Evolutionary conservation across 2,329 filamentous ascomycete genomes (phyloP).

Genomic region (Catunica adiposa): DNA sequence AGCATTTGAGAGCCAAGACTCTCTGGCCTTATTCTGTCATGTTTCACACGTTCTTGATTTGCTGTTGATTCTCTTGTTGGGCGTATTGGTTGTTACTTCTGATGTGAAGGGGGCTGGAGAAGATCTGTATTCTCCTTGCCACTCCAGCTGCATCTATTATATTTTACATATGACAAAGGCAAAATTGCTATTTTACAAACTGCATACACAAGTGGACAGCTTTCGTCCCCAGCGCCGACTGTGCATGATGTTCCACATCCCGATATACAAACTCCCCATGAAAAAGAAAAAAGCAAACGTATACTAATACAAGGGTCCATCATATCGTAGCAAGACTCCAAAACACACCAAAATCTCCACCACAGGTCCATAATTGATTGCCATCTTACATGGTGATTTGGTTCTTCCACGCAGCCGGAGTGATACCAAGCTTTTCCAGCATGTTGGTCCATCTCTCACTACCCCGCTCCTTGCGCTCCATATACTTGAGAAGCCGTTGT

Average conservation of each 20-base stretch:
- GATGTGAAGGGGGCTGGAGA: constrained; percentile 5
- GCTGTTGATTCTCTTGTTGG: neutral
- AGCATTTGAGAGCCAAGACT: neutral
- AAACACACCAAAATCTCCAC: neutral
- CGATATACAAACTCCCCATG: neutral
- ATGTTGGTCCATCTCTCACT: constrained; percentile 80
- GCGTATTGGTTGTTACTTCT: constrained; percentile 5
- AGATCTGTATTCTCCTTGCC: neutral
- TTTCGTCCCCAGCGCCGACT: neutral
- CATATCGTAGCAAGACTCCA: constrained; percentile 2
- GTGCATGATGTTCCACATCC: neutral
- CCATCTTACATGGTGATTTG: constrained; percentile 57
- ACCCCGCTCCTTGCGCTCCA: constrained; percentile 78
- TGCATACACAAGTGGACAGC: neutral
- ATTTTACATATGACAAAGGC: constrained; percentile 13
- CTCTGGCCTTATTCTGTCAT: neutral
- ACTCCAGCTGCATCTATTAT: constrained; percentile 10
- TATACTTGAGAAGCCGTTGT: constrained; percentile 75
- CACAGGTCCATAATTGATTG: neutral
- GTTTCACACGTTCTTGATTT: constrained; percentile 6
- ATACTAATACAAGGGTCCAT: constrained; percentile 13
- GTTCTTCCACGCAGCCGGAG: constrained; percentile 74
- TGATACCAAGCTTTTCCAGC: constrained; percentile 68
- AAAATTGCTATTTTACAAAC: constrained; percentile 11
- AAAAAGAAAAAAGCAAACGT: constrained; percentile 1